phyloP scores from a whole-genome alignment of 805 yeast genomes.

The Vanderwaltozyma verrucispora region DNA sequence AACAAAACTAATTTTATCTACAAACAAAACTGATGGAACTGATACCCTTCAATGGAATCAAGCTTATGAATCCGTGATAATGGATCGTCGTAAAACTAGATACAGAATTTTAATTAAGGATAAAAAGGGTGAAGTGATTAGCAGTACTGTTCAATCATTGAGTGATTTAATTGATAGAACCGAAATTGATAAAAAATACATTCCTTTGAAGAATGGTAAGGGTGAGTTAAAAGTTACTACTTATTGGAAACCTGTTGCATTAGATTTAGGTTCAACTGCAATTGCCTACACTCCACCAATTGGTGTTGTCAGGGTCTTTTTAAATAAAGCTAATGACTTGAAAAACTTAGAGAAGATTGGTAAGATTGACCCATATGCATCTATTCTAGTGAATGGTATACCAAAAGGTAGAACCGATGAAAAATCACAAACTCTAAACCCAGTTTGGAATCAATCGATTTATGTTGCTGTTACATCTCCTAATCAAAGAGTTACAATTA shows the following conservation, averaged over 20 bases:
- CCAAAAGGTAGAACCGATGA: slow-evolving; percentile 70
- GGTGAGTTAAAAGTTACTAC: slow-evolving; percentile 68
- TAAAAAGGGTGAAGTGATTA: slow-evolving; percentile 44
- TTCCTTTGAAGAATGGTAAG: slow-evolving; percentile 52
- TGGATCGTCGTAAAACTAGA: slow-evolving; percentile 61
- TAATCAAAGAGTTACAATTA: slow-evolving; percentile 72
- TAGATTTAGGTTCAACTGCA: slow-evolving; percentile 56
- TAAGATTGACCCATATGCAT: slow-evolving; percentile 83
- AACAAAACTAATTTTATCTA: slow-evolving; percentile 46
- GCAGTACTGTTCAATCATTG: slow-evolving; percentile 48
- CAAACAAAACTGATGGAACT: slow-evolving; percentile 40
- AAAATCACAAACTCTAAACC: slow-evolving; percentile 55
- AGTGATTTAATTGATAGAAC: slow-evolving; percentile 65
- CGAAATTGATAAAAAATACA: slow-evolving; percentile 70
- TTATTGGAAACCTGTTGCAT: slow-evolving; percentile 77
- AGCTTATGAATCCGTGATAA: slow-evolving; percentile 54
- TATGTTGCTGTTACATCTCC: slow-evolving; percentile 77
- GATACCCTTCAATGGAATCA: slow-evolving; percentile 60
- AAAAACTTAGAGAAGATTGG: slow-evolving; percentile 84
- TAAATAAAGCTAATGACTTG: slow-evolving; percentile 63
- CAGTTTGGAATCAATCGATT: slow-evolving; percentile 75
- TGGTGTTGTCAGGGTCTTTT: slow-evolving; percentile 72
- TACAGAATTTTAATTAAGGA: slow-evolving; percentile 59
- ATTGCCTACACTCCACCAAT: slow-evolving; percentile 89
- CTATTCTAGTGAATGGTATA: slow-evolving; percentile 67